Evolutionary conservation across 495 filamentous ascomycete species (phyloP), one percentile per base, ranked within the genome.

Genomic region (Mycothermus thermophilus): DNA sequence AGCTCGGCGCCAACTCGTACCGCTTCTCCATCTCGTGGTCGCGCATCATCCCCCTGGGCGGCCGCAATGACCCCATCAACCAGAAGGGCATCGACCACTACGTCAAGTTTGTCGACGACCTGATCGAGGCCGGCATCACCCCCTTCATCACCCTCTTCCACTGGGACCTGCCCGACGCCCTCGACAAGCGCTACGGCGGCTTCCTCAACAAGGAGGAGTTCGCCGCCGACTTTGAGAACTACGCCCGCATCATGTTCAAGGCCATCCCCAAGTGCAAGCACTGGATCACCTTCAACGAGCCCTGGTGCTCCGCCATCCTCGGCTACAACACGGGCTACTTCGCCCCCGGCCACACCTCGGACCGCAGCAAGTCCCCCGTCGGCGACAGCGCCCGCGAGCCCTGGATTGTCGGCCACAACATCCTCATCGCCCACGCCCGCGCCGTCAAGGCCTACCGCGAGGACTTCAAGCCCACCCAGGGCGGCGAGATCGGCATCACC

Each of bases 11-110:
- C 32, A 66, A 64, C 38, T 66, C 69, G 20, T 83, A 83, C 57
- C 76, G 78, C 39, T 86, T 86, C 55, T 84, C 80, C 19, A 56
- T 84, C 34, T 77, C 78, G 27, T 84, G 80, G 80, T 73, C 64
- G 17, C 72, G 79, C 27, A 71, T 83, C 42, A 80, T 84, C 41
- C 79, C 79, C 15, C 54, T 73, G 30, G 72, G 74, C 34, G 69
- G 71, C 28, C 70, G 71, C 39, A 69, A 69, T 43, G 72, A 76
- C 43, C 69, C 71, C 23, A 50, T 75, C 51, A 78, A 76, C 54
- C 67, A 71, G 44, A 60, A 59, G 23, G 72, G 72, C 19, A 54
- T 77, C 19, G 60, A 69, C 42, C 67, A 74, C 54, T 77, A 76
- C 47, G 60, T 68, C 40, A 66, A 72, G 50, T 74, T 76, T 30